Evolutionary conservation across 2,329 filamentous ascomycete species (phyloP).

Genomic region (Talaromyces atroroseus): DNA sequence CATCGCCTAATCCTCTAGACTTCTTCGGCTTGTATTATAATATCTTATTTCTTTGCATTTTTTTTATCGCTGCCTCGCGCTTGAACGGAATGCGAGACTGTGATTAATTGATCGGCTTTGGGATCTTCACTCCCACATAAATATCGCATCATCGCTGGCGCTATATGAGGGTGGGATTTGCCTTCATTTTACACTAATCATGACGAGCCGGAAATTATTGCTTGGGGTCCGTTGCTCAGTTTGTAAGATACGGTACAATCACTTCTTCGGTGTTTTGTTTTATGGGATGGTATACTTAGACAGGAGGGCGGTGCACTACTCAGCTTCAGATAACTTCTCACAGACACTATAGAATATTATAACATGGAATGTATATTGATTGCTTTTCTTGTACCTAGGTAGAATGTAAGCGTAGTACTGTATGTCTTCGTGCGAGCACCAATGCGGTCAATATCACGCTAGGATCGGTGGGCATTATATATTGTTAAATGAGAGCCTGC

Average conservation of each 20-base stretch:
- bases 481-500: no score
- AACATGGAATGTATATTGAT: neutral
- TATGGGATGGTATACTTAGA: neutral
- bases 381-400: neutral
- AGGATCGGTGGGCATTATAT: no score
- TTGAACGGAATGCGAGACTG: neutral
- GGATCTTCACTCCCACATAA: neutral
- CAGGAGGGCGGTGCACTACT: neutral
- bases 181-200: neutral
- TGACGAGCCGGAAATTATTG: neutral
- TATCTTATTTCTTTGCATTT: neutral
- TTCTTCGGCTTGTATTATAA: conserved; percentile 8
- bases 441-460: no score
- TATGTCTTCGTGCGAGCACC: no score
- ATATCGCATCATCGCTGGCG: conserved; percentile 10
- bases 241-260: conserved; percentile 2
- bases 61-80: neutral
- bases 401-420: neutral
- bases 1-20: neutral
- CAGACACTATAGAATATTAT: neutral
- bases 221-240: neutral
- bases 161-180: conserved; percentile 2
- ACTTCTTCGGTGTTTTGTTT: neutral
- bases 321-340: neutral
- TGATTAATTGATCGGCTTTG: neutral